Conservation (phyloP, 768 basidiomycete genomes). For the Calocybe gangraenosa region DNA sequence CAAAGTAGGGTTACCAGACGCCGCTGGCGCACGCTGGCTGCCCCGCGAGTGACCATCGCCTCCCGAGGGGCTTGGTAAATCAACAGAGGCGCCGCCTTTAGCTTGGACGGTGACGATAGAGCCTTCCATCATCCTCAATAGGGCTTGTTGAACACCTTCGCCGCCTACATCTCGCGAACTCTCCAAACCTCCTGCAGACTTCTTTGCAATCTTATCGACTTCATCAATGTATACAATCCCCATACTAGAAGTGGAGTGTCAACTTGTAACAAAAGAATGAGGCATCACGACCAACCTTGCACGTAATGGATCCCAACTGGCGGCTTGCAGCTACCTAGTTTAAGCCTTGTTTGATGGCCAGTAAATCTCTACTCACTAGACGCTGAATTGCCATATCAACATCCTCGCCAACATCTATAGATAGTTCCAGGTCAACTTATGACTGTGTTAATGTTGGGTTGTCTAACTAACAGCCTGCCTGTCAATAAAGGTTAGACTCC, state of each 20-base stretch:
- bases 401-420: conserved; percentile 89
- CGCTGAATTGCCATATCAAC: conserved; percentile 90
- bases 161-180: conserved; percentile 87
- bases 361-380: conserved; percentile 42
- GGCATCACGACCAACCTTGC: conserved; percentile 54
- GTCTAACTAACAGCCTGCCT: conserved; percentile 67
- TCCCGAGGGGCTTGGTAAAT: conserved; percentile 36
- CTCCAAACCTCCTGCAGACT: conserved; percentile 52
- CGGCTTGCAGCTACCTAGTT: conserved; percentile 70
- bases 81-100: conserved; percentile 49
- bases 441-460: background rate
- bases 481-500: conserved; percentile 1
- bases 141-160: conserved; percentile 93
- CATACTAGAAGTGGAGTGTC: conserved; percentile 41
- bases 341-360: background rate
- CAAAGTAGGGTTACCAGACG: conserved; percentile 25
- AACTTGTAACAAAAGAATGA: conserved; percentile 7
- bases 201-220: conserved; percentile 87
- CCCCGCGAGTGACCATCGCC: conserved; percentile 44
- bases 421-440: conserved; percentile 4
- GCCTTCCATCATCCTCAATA: conserved; percentile 94
- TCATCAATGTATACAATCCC: conserved; percentile 98
- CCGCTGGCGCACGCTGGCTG: conserved; percentile 45
- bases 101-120: conserved; percentile 78
- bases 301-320: conserved; percentile 82